Conservation (phyloP, 495 filamentous ascomycete species). For the Clavariopsis aquatica region DNA sequence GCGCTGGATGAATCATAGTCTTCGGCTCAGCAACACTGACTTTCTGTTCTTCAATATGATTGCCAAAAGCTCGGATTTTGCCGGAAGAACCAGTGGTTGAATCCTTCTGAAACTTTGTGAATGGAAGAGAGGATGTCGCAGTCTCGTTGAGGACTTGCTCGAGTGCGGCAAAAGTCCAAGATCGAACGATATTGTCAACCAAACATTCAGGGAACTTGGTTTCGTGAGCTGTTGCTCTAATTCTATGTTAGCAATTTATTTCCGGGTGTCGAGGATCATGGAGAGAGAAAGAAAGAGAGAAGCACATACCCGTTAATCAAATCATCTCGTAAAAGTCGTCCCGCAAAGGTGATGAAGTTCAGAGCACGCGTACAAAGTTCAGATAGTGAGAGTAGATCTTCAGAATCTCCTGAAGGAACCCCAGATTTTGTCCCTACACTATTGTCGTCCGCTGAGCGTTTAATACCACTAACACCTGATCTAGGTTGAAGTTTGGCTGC, state of each 20-base stretch:
- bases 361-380: slow-evolving; percentile 78
- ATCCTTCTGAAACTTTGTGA: slow-evolving; percentile 49
- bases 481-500: slow-evolving; percentile 28
- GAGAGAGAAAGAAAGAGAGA: too few relatives aligned
- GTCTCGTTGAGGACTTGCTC: slow-evolving; percentile 79
- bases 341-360: slow-evolving; percentile 76
- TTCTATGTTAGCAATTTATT: slow-evolving; percentile 7
- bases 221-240: slow-evolving; percentile 22
- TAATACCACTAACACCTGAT: slow-evolving; percentile 18
- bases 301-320: slow-evolving; percentile 51
- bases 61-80: slow-evolving; percentile 54
- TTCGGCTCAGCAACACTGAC: slow-evolving; percentile 54
- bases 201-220: slow-evolving; percentile 48
- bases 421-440: slow-evolving; percentile 18
- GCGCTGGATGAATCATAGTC: slow-evolving; percentile 63
- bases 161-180: slow-evolving; percentile 79
- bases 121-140: slow-evolving; percentile 54
- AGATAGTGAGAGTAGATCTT: slow-evolving; percentile 73
- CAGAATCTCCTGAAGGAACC: slow-evolving; percentile 54
- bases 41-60: slow-evolving; percentile 45
- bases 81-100: slow-evolving; percentile 28
- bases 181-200: slow-evolving; percentile 78
- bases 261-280: background rate
- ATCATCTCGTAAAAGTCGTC: slow-evolving; percentile 76
- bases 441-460: slow-evolving; percentile 31